A percentile compares a stretch with the other conserved stretches of the same genome.
Conservation (phyloP, 208 protist genomes). For the Polymyxa betae region DNA sequence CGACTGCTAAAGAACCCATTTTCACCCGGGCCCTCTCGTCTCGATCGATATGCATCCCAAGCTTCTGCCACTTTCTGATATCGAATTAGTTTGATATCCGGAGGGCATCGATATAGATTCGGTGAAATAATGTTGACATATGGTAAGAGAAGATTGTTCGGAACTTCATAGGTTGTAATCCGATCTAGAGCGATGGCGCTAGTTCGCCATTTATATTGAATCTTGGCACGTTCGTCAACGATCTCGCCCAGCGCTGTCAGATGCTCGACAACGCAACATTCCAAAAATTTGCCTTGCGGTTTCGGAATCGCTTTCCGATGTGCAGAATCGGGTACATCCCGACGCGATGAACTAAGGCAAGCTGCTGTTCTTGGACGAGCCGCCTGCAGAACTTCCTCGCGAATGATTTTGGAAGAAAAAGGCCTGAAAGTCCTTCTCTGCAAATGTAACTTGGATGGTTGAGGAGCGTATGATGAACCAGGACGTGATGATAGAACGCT, state of each 20-base stretch:
- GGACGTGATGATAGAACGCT: neutral
- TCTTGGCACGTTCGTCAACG: neutral
- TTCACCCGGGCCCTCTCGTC: neutral
- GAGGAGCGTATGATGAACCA: neutral
- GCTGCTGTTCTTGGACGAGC: neutral
- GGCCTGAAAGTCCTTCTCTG: neutral
- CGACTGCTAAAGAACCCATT: neutral
- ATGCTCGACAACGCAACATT: neutral
- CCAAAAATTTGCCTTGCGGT: neutral
- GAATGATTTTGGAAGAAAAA: neutral
- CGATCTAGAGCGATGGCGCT: conserved; percentile 7
- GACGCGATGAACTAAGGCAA: neutral
- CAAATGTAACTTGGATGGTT: too few species aligned
- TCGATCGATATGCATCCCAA: conserved; percentile 18
- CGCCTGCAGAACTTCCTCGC: neutral
- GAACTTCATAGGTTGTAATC: neutral
- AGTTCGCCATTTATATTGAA: neutral
- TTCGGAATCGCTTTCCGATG: neutral
- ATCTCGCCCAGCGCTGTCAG: neutral
- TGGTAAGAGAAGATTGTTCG: neutral
- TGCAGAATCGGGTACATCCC: too few species aligned
- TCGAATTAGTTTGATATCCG: conserved; percentile 7
- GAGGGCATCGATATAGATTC: neutral
- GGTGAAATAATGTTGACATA: neutral
- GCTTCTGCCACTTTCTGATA: neutral